These are phyloP conservation scores for Holtermannia corniformis DNA, from an alignment of 768 basidiomycete species.

Conservation along the genomic window DNA sequence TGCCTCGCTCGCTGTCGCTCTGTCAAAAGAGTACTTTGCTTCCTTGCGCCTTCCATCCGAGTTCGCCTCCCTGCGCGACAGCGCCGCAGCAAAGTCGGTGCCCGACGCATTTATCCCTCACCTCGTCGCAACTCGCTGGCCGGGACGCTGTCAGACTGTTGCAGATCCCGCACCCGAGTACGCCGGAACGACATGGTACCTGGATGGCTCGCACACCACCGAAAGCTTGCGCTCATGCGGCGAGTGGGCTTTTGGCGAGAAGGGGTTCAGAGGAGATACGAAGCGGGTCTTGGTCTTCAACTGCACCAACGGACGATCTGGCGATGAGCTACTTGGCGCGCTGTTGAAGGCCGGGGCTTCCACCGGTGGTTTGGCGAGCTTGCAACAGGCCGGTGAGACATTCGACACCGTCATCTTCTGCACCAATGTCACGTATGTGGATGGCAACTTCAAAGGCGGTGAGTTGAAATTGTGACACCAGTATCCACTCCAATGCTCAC, in stretches of 20 bases:
- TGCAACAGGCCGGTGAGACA: slow-evolving; percentile 18
- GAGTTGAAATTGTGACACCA: slow-evolving; percentile 23
- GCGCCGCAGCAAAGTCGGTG: slow-evolving; percentile 41
- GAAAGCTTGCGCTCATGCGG: slow-evolving; percentile 82
- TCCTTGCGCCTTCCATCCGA: slow-evolving; percentile 26
- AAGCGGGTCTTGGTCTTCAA: slow-evolving; percentile 87
- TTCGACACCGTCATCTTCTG: slow-evolving; percentile 90
- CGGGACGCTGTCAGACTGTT: slow-evolving; percentile 85
- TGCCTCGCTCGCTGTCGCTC: slow-evolving; percentile 69
- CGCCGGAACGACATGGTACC: slow-evolving; percentile 58
- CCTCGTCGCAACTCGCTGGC: slow-evolving; percentile 68
- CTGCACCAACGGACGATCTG: slow-evolving; percentile 83
- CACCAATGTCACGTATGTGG: slow-evolving; percentile 86
- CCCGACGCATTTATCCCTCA: slow-evolving; percentile 53
- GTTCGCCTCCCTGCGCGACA: slow-evolving; percentile 7
- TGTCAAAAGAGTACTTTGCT: slow-evolving; percentile 58
- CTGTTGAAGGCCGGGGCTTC: slow-evolving; percentile 50
- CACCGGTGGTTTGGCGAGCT: slow-evolving; percentile 3
- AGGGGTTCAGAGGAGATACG: slow-evolving; percentile 23
- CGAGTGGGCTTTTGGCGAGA: slow-evolving; percentile 71
- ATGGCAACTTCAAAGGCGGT: slow-evolving; percentile 88
- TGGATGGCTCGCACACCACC: slow-evolving; percentile 91
- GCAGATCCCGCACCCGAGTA: slow-evolving; percentile 50
- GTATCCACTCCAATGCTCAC: not conserved
- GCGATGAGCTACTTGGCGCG: slow-evolving; percentile 55